These are phyloP conservation scores for Emergomyces pasteurianus DNA, from an alignment of 2,329 filamentous ascomycete species.

Conservation along the genomic window DNA sequence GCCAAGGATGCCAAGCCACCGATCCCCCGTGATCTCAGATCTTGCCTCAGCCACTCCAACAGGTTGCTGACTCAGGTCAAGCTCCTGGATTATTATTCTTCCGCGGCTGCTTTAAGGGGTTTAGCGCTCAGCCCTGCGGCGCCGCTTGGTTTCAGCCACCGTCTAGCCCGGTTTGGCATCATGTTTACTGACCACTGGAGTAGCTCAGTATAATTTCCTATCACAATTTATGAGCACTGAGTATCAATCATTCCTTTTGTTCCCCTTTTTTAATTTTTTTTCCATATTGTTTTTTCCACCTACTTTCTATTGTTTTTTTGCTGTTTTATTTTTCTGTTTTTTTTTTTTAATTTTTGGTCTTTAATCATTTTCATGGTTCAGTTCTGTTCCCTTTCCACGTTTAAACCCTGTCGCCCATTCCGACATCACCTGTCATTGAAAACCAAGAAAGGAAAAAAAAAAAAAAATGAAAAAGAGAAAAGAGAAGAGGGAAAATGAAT, in stretches of 20 bases:
- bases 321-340: neutral
- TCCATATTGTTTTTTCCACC: neutral
- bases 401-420: neutral
- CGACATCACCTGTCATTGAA: neutral
- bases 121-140: neutral
- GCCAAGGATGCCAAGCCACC: neutral
- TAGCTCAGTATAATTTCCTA: neutral
- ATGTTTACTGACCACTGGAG: neutral
- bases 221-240: neutral
- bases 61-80: too few species aligned
- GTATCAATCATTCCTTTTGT: too few species aligned
- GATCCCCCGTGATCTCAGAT: neutral
- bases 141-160: neutral
- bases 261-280: neutral
- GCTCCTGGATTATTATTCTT: neutral
- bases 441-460: neutral
- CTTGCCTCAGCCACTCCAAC: too few species aligned
- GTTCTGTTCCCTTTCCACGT: neutral
- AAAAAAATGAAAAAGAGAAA: neutral
- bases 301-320: neutral
- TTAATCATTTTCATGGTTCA: neutral
- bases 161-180: neutral
- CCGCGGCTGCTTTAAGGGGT: neutral
- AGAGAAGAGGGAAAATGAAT: too few species aligned
- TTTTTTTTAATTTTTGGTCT: neutral